Conservation (phyloP, 2,329 filamentous ascomycete genomes). For the Scorias spongiosa region DNA sequence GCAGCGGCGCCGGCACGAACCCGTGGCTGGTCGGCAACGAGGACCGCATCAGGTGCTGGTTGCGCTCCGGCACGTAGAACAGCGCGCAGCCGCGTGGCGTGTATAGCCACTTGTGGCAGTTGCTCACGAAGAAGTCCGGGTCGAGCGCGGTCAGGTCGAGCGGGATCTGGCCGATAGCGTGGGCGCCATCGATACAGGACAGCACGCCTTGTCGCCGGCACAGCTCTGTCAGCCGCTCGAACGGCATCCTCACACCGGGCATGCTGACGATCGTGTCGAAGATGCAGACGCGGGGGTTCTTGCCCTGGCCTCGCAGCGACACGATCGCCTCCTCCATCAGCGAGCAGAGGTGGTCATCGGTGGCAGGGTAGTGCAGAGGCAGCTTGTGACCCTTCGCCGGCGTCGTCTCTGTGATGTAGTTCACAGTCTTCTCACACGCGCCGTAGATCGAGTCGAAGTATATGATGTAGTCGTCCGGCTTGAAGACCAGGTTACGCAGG, state of each 20-base stretch:
- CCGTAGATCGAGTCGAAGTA: conserved; percentile 70
- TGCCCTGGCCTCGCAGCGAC: conserved; percentile 38
- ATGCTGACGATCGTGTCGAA: conserved; percentile 71
- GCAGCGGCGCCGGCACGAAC: conserved; percentile 38
- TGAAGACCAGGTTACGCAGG: conserved; percentile 57
- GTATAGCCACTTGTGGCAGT: conserved; percentile 84
- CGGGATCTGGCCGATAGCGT: conserved; percentile 65
- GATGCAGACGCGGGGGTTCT: conserved; percentile 50
- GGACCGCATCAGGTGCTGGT: conserved; percentile 60
- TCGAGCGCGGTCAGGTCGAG: conserved; percentile 52
- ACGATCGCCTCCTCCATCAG: conserved; percentile 46
- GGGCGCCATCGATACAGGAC: conserved; percentile 70
- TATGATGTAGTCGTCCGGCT: conserved; percentile 58
- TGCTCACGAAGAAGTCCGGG: conserved; percentile 75
- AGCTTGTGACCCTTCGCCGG: conserved; percentile 39
- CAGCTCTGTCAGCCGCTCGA: conserved; percentile 46
- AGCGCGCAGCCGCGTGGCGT: conserved; percentile 66
- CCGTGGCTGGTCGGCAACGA: conserved; percentile 71
- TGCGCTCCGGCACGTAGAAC: conserved; percentile 61
- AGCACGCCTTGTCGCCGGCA: conserved; percentile 55
- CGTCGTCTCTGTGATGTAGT: conserved; percentile 56
- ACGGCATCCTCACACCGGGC: conserved; percentile 69
- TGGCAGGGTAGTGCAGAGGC: conserved; percentile 49
- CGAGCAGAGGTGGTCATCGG: conserved; percentile 50
- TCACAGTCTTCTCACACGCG: conserved; percentile 57